Base-by-base conservation (phyloP, 1,284 basidiomycete genomes). In the Fomitopsis pinicola region DNA sequence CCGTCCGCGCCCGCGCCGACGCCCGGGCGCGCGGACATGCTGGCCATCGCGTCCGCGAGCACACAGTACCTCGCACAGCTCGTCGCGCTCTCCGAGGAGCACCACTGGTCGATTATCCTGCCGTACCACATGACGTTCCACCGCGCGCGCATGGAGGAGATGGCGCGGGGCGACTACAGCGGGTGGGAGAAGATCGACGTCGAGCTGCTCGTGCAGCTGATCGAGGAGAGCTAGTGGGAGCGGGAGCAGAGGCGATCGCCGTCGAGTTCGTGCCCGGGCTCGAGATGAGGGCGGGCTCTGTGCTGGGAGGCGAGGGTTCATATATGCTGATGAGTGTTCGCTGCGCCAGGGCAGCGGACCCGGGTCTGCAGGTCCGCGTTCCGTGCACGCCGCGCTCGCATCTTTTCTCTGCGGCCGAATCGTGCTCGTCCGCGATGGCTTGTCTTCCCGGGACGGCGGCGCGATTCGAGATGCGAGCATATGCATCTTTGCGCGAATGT, bases 41-140 rank as follows among this genome's bases (percentile, higher is more conserved):
- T 36, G 9, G 52, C 52, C 15, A 58, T 64, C 33, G 60, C 58
- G 19, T 42, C 58, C 48, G 57, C 55, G 28, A 53, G n/a, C 54
- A 46, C 56, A 22, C 45, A 54, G 55, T 64, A 64, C 58, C n/a
- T 64, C 57, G 57, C 60, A 26, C 60, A 36, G 2, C 60, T 64
- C 48, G 57, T 57, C 48, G 50, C 26, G 22, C 53, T 64, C 48
- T 44, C 28, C 55, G 59, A 42, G 40, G 53, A 55, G 55, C 56
- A 64, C 56, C 58, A 62, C 48, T 64, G 63, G 63, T n/a, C 55
- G 30, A 58, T 56, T 26, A 60, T 64, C 42, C 60, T 64, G 17
- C 55, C 55, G 42, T 64, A 64, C 56, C 63, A 64, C 58, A 57
- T 64, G 26, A 58, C 50, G 26, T 64, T 64, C 58, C 60, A 62